These are phyloP conservation scores for Thermothelomyces thermophilus DNA, from an alignment of 2,329 filamentous ascomycete species.

Conservation along the genomic window DNA sequence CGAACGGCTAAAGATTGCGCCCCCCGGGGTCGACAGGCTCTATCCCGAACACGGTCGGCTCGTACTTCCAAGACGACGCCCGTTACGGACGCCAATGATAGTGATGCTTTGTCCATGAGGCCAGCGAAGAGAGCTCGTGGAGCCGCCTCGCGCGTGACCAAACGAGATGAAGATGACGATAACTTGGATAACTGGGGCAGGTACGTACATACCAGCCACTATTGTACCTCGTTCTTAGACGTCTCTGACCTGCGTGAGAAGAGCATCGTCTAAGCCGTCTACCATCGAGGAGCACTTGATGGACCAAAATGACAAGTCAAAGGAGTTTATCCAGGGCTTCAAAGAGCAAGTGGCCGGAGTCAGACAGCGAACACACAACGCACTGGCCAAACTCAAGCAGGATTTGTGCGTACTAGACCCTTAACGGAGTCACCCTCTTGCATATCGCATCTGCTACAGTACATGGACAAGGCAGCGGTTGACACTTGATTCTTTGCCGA, in stretches of 20 bases:
- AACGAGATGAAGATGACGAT: slow-evolving; percentile 2
- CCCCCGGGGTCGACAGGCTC: background rate
- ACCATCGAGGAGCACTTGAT: slow-evolving; percentile 27
- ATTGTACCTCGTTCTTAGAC: too few species aligned
- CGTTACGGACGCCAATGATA: background rate
- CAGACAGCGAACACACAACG: slow-evolving; percentile 18
- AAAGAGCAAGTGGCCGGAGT: slow-evolving; percentile 22
- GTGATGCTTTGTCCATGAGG: background rate
- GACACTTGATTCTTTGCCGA: too few species aligned
- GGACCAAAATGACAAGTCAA: slow-evolving; percentile 27
- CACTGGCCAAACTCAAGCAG: slow-evolving; percentile 24
- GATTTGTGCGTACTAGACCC: slow-evolving; percentile 26
- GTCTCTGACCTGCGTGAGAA: background rate
- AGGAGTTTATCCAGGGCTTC: slow-evolving; percentile 28
- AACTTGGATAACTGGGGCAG: background rate
- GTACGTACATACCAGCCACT: background rate
- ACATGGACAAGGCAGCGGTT: background rate
- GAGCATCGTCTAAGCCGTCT: slow-evolving; percentile 8
- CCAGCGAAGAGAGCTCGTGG: slow-evolving; percentile 5
- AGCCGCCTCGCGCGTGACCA: background rate
- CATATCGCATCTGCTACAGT: background rate
- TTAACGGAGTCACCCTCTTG: background rate
- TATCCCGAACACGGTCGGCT: background rate
- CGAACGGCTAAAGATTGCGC: slow-evolving; percentile 10
- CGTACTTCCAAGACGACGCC: background rate